Conservation (phyloP, 768 basidiomycete genomes). For the Pholiota conissans region DNA sequence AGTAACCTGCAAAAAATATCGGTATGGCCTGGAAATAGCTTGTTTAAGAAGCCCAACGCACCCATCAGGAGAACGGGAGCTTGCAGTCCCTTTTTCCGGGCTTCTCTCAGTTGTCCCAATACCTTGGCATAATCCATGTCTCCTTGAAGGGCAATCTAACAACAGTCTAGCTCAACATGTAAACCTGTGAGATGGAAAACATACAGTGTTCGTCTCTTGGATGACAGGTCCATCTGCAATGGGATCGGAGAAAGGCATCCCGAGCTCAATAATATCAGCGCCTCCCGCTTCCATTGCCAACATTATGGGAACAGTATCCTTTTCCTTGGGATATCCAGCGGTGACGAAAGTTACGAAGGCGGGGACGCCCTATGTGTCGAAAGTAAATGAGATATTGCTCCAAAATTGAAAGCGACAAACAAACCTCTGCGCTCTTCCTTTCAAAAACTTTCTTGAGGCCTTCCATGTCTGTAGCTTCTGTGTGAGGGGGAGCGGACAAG, state of each 20-base stretch:
- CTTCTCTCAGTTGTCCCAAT: slow-evolving; percentile 73
- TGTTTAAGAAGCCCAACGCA: slow-evolving; percentile 28
- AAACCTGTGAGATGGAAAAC: slow-evolving; percentile 24
- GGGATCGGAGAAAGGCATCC: slow-evolving; percentile 95
- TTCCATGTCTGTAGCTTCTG: slow-evolving; percentile 51
- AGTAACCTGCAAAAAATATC: slow-evolving; percentile 70
- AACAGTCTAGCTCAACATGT: slow-evolving; percentile 8
- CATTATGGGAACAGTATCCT: slow-evolving; percentile 84
- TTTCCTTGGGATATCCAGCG: slow-evolving; percentile 81
- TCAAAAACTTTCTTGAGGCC: slow-evolving; percentile 69
- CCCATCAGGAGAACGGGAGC: slow-evolving; percentile 95
- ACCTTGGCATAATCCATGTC: slow-evolving; percentile 76
- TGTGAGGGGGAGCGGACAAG: slow-evolving; percentile 9
- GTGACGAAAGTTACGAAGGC: slow-evolving; percentile 90
- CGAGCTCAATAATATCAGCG: slow-evolving; percentile 92
- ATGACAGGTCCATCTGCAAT: slow-evolving; percentile 95
- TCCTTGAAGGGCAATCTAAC: slow-evolving; percentile 82
- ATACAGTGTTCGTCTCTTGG: slow-evolving; percentile 90
- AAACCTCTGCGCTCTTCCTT: slow-evolving; percentile 58
- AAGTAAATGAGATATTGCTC: neutral
- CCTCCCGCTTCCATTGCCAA: slow-evolving; percentile 94
- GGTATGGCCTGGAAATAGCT: slow-evolving; percentile 6
- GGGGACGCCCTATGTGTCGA: slow-evolving; percentile 44
- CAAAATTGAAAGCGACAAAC: neutral
- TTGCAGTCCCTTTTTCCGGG: slow-evolving; percentile 79